A percentile compares a stretch with the other conserved stretches of the same genome.
Conservation (phyloP, 2,329 filamentous ascomycete genomes). For the Cladosporium austrohemisphaericum region DNA sequence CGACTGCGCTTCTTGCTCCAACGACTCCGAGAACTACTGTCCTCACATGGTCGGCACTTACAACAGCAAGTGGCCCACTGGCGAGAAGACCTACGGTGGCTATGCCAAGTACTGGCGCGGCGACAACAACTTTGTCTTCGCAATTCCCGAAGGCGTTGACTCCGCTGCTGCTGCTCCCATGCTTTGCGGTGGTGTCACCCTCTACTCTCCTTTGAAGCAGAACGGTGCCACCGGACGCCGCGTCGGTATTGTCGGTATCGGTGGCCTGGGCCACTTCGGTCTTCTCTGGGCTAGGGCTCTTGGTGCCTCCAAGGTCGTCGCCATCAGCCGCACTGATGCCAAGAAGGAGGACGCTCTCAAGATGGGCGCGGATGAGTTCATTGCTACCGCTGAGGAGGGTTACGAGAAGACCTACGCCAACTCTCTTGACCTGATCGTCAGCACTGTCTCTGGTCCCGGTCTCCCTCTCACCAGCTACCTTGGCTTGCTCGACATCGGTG, state of each 20-base stretch:
- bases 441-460: slow-evolving; percentile 53
- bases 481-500: slow-evolving; percentile 54
- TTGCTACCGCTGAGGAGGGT: slow-evolving; percentile 54
- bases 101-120: slow-evolving; percentile 54
- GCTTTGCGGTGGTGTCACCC: slow-evolving; percentile 72
- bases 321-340: slow-evolving; percentile 55
- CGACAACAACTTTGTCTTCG: slow-evolving; percentile 54
- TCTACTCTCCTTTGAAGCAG: slow-evolving; percentile 63
- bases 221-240: slow-evolving; percentile 65
- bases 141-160: slow-evolving; percentile 48
- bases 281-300: slow-evolving; percentile 66
- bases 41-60: slow-evolving; percentile 4
- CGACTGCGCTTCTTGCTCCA: slow-evolving; percentile 51
- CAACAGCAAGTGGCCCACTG: slow-evolving; percentile 46
- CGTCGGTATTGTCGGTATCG: slow-evolving; percentile 54
- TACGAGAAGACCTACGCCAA: slow-evolving; percentile 54
- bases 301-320: slow-evolving; percentile 61
- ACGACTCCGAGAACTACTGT: slow-evolving; percentile 42
- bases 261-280: slow-evolving; percentile 68
- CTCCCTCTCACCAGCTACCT: slow-evolving; percentile 63
- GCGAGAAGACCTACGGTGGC: slow-evolving; percentile 62
- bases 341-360: slow-evolving; percentile 59
- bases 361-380: slow-evolving; percentile 54
- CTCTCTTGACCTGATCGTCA: slow-evolving; percentile 56
- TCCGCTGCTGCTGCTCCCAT: slow-evolving; percentile 60